Conservation (phyloP, 1,139 yeast genomes). For the Hansenula anomala region DNA sequence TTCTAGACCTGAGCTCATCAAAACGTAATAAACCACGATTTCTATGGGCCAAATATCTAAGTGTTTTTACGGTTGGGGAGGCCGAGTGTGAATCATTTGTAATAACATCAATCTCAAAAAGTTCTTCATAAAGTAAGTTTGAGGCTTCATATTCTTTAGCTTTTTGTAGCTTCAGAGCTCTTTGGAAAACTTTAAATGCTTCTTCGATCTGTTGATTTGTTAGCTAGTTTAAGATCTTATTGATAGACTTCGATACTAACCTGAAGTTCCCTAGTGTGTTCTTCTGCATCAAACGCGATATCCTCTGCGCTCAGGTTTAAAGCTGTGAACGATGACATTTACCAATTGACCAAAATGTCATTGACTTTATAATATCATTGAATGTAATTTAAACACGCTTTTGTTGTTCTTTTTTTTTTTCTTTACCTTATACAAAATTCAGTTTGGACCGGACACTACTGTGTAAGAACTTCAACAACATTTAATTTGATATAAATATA, state of each 20-base stretch:
- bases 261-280: constrained; percentile 80
- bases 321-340: constrained; percentile 70
- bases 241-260: too few species aligned
- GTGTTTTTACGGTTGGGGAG: constrained; percentile 67
- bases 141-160: constrained; percentile 45
- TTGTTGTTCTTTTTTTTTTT: too few species aligned
- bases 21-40: constrained; percentile 75
- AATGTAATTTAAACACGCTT: too few species aligned
- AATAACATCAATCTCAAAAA: constrained; percentile 46
- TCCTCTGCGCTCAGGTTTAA: constrained; percentile 75
- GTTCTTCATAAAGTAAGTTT: constrained; percentile 47
- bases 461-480: too few species aligned
- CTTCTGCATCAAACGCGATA: constrained; percentile 64
- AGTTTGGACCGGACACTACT: too few species aligned
- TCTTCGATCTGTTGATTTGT: too few species aligned
- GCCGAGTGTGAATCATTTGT: constrained; percentile 52
- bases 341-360: too few species aligned
- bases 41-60: constrained; percentile 74
- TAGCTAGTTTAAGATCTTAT: too few species aligned
- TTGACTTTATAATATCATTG: not conserved
- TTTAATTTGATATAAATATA: constrained; percentile 15
- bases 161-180: constrained; percentile 62
- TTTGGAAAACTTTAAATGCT: constrained; percentile 71
- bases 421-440: too few species aligned
- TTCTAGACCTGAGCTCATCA: constrained; percentile 35